Percentiles rank a stretch among this genome's conserved stretches.
Evolutionary conservation across 441 rosid genomes (phyloP).

Genomic region (Pelargonium myrrhifolium): DNA sequence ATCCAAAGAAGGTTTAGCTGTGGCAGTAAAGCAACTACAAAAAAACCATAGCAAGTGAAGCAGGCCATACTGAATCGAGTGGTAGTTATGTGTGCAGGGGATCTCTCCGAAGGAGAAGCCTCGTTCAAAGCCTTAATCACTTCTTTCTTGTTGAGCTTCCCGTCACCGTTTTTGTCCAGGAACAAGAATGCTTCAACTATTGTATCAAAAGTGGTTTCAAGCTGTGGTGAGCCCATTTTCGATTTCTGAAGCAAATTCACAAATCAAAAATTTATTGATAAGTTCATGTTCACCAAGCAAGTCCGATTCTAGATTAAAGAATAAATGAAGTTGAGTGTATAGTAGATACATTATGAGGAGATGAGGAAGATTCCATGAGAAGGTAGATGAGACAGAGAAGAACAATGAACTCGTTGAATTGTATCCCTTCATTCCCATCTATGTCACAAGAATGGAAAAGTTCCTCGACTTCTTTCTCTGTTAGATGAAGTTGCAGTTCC

Average conservation of each 20-base stretch:
- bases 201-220: conserved; percentile 59
- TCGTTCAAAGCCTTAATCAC: conserved; percentile 55
- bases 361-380: conserved; percentile 43
- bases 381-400: conserved; percentile 69
- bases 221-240: conserved; percentile 35
- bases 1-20: conserved; percentile 3
- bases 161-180: conserved; percentile 67
- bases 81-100: conserved; percentile 50
- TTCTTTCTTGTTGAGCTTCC: conserved; percentile 61
- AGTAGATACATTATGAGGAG: conserved; percentile 24
- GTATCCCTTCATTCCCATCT: conserved; percentile 66
- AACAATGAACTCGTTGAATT: conserved; percentile 70
- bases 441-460: conserved; percentile 66
- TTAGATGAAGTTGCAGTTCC: conserved; percentile 41
- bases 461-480: conserved; percentile 59
- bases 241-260: conserved; percentile 29
- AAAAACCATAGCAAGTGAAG: conserved; percentile 12
- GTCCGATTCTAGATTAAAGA: conserved; percentile 1
- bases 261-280: conserved; percentile 13
- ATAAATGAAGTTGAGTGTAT: conserved; percentile 10
- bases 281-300: not conserved
- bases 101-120: conserved; percentile 53
- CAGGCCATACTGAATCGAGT: conserved; percentile 43
- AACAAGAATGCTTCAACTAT: conserved; percentile 69
- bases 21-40: not conserved